phyloP scores from a whole-genome alignment of 2,329 filamentous ascomycete genomes.

The Rhynchosporium graminicola region DNA sequence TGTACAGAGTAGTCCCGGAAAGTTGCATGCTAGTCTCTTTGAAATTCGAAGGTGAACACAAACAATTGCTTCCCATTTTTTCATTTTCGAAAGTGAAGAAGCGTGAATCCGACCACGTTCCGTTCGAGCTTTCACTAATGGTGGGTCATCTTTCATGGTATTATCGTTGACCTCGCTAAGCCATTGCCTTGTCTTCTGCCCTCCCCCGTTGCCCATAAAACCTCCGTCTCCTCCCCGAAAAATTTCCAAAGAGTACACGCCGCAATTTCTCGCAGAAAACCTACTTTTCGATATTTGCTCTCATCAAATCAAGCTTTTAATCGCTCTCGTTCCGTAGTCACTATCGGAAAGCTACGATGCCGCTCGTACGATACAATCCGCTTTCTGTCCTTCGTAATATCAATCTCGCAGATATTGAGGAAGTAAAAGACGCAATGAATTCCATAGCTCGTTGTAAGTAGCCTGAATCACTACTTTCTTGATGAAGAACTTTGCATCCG shows the following conservation, averaged over 20 bases:
- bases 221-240: not conserved
- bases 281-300: not conserved
- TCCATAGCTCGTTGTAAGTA: not conserved
- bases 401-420: conserved; percentile 2
- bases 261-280: not conserved
- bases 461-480: not conserved
- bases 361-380: conserved; percentile 9
- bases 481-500: too few relatives aligned
- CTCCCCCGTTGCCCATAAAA: not conserved
- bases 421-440: not conserved
- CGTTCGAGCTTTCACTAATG: not conserved
- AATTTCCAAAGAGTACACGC: not conserved
- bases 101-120: not conserved
- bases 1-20: not conserved
- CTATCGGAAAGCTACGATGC: not conserved
- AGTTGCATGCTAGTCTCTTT: not conserved
- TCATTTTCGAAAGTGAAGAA: not conserved
- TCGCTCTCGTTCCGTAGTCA: not conserved
- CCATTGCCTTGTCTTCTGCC: not conserved
- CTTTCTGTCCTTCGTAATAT: conserved; percentile 12
- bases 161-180: conserved; percentile 10
- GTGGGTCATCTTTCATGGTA: not conserved
- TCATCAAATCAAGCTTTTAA: not conserved
- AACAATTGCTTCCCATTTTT: not conserved
- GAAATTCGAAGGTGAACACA: not conserved